A percentile compares a stretch with the other conserved stretches of the same genome.
These are phyloP conservation scores for Kazachstania psychrophila DNA, from an alignment of 805 yeast species.

Conservation along the genomic window DNA sequence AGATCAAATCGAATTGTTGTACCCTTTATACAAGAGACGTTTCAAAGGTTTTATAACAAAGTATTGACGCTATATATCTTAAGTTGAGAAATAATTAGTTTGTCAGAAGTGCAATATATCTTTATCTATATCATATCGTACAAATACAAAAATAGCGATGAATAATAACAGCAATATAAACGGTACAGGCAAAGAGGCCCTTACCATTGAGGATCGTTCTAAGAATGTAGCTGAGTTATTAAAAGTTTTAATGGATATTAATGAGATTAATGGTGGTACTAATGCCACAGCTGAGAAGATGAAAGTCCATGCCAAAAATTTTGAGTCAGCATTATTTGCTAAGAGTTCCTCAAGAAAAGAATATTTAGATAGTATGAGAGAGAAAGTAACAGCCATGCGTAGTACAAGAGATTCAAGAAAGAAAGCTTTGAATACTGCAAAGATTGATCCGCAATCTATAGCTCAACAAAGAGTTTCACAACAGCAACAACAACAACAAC, in stretches of 20 bases:
- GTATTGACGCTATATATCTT: no score
- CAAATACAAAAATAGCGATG: no score
- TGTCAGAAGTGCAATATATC: no score
- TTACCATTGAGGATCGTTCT: slow-evolving; percentile 26
- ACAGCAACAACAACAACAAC: slow-evolving; percentile 22
- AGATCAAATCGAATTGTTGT: no score
- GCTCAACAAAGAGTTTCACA: slow-evolving; percentile 10
- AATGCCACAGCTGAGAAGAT: slow-evolving; percentile 34
- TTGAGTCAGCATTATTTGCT: slow-evolving; percentile 55
- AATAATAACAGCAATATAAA: background rate
- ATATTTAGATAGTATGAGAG: slow-evolving; percentile 43
- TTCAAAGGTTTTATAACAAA: no score
- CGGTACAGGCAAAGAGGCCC: slow-evolving; percentile 16
- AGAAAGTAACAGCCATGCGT: slow-evolving; percentile 36
- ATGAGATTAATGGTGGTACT: slow-evolving; percentile 30
- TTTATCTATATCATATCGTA: no score
- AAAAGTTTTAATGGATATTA: slow-evolving; percentile 29
- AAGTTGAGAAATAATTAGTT: no score
- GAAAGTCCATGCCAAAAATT: slow-evolving; percentile 55
- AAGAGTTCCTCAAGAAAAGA: slow-evolving; percentile 46
- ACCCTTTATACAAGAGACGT: no score
- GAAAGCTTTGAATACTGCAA: slow-evolving; percentile 10
- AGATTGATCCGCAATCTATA: background rate
- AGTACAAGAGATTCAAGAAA: slow-evolving; percentile 25
- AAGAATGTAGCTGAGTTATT: slow-evolving; percentile 28